These are phyloP conservation scores for Cladophialophora chaetospira DNA, from an alignment of 2,329 filamentous ascomycete genomes.

Conservation along the genomic window DNA sequence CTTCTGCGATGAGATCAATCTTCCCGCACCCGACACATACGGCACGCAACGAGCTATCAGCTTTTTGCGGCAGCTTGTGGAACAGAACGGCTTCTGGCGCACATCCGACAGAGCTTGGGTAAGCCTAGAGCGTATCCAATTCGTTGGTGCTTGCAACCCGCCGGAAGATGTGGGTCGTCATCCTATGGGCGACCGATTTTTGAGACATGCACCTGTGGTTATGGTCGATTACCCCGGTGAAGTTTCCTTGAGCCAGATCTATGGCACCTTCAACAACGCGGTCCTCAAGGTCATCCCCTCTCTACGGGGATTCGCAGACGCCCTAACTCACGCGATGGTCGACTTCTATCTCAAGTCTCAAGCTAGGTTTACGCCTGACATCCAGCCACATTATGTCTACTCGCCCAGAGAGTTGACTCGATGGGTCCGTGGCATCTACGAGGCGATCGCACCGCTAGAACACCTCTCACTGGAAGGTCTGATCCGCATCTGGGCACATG, in stretches of 20 bases:
- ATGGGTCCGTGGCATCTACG: conserved; percentile 97
- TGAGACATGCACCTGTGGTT: conserved; percentile 94
- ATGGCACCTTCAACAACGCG: conserved; percentile 95
- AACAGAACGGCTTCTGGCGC: conserved; percentile 99
- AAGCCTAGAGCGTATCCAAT: conserved; percentile 94
- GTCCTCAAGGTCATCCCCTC: conserved; percentile 95
- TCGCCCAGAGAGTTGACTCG: conserved; percentile 96
- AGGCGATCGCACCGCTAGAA: conserved; percentile 91
- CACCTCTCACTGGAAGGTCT: conserved; percentile 84
- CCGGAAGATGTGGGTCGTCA: conserved; percentile 97
- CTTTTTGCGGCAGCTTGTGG: conserved; percentile 93
- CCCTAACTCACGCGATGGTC: conserved; percentile 96
- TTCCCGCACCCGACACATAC: conserved; percentile 96
- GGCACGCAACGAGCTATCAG: conserved; percentile 96
- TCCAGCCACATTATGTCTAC: conserved; percentile 98
- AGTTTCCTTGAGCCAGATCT: conserved; percentile 91
- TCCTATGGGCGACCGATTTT: conserved; percentile 86
- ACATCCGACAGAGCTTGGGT: conserved; percentile 98
- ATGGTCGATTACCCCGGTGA: conserved; percentile 99
- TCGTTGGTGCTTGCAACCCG: conserved; percentile 97
- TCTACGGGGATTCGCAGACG: conserved; percentile 90
- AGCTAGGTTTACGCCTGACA: conserved; percentile 88
- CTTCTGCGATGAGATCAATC: conserved; percentile 99
- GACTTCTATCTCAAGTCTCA: conserved; percentile 95
- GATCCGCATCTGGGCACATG: conserved; percentile 96